Evolutionary conservation across 2,329 filamentous ascomycete species (phyloP).

Genomic region (Colletotrichum chlorophyti): DNA sequence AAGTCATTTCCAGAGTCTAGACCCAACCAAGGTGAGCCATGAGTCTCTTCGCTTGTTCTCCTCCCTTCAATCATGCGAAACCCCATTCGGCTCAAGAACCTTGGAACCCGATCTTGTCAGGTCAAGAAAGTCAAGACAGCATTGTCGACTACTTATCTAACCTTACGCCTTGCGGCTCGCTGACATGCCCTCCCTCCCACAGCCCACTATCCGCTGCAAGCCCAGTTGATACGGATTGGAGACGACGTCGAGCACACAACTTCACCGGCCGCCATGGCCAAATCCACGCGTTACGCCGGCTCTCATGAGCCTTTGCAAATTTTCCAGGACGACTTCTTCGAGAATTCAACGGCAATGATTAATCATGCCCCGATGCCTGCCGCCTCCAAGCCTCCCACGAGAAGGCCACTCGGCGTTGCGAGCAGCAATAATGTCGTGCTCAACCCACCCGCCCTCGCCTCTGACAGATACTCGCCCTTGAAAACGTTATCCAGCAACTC

Average conservation of each 20-base stretch:
- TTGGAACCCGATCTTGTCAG: slow-evolving; percentile 17
- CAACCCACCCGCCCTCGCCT: slow-evolving; percentile 63
- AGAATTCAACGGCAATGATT: slow-evolving; percentile 54
- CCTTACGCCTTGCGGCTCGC: slow-evolving; percentile 21
- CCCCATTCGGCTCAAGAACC: slow-evolving; percentile 13
- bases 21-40: slow-evolving; percentile 30
- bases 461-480: slow-evolving; percentile 70
- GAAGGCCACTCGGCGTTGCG: slow-evolving; percentile 55
- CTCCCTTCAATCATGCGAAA: slow-evolving; percentile 30
- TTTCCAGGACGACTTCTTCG: slow-evolving; percentile 59
- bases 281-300: slow-evolving; percentile 53
- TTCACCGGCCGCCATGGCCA: slow-evolving; percentile 57
- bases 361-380: slow-evolving; percentile 65
- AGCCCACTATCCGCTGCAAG: slow-evolving; percentile 22
- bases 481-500: slow-evolving; percentile 65
- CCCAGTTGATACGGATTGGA: slow-evolving; percentile 1
- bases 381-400: slow-evolving; percentile 52
- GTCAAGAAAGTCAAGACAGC: slow-evolving; percentile 6
- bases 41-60: slow-evolving; percentile 27
- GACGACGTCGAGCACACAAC: slow-evolving; percentile 9
- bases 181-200: slow-evolving; percentile 21
- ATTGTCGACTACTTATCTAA: slow-evolving; percentile 27
- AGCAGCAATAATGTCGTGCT: slow-evolving; percentile 73
- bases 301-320: slow-evolving; percentile 57
- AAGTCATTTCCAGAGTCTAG: slow-evolving; percentile 30